Evolutionary conservation across 2,329 filamentous ascomycete genomes (phyloP), one percentile per base, ranked within the genome.

Genomic region (Paecilomyces formosus): DNA sequence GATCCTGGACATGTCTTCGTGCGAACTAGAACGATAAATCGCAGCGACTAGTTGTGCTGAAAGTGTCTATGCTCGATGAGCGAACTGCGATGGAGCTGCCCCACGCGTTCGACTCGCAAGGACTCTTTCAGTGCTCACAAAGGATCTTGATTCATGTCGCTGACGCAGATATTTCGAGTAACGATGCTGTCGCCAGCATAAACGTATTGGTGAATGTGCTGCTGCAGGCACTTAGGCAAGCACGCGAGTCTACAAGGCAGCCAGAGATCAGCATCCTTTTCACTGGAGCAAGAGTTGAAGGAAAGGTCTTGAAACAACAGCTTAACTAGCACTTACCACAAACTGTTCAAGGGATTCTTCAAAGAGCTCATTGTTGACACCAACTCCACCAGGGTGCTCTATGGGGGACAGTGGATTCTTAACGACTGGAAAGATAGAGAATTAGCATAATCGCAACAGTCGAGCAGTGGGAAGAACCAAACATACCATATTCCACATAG

Each of bases 401-500:
- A 79, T 74, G 0, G 85, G 85, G 35, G 83, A 82, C 21, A 87
- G 74, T 2, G 85, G 85, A 61, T 85, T 87, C 69, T 87, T 87
- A 55, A 87, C 83, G 30, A 87, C 85, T 78, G 35, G n/a, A 26
- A 53, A 58, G 64, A 50, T 66, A 58, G 33, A 9, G n/a, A 9
- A 30, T 18, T 52, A 15, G 26, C 24, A 30, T 7, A 6, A 5
- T n/a, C 18, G n/a, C 2, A 18, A n/a, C n/a, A 6, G 12, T n/a
- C 35, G 13, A 39, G 35, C 35, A 39, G 8, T 18, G n/a, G 18
- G 4, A n/a, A 21, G 39, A 45, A 45, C n/a, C 0, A 5, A 51
- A 67, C 67, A 15, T 75, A 91, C 89, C 88, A 69, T 94, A 99
- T 78, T 99, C 94, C 18, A 99, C 93, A 79, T 94, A 99, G 24